Evolutionary conservation across 2,329 filamentous ascomycete genomes (phyloP).

Genomic region (Epichloe aotearoae): DNA sequence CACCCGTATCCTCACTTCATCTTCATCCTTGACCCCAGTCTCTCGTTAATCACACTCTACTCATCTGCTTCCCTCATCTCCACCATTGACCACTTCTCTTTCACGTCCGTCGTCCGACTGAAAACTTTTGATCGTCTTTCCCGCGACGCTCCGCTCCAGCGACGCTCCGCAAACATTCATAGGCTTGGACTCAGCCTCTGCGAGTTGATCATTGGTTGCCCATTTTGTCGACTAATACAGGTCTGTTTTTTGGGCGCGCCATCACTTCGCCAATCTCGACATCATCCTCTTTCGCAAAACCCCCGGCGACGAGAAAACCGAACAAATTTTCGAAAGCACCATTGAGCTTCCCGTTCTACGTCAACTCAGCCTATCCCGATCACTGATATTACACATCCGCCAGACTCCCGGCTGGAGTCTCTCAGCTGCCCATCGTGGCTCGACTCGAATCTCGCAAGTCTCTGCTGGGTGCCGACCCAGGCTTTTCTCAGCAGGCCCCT

Average conservation of each 20-base stretch:
- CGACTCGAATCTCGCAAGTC: constrained; percentile 28
- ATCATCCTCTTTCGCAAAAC: not conserved
- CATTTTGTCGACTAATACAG: not conserved
- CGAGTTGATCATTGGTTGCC: not conserved
- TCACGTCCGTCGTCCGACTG: not conserved
- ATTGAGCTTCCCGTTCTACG: not conserved
- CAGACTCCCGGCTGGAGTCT: constrained; percentile 25
- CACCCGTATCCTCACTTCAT: not conserved
- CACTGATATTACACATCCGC: not conserved
- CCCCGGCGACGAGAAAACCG: not conserved
- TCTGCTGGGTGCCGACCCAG: constrained; percentile 25
- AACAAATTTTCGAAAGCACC: not conserved
- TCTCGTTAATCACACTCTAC: constrained; percentile 1
- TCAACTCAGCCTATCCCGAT: not conserved
- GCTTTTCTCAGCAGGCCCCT: constrained; percentile 20
- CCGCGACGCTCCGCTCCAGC: too few species aligned
- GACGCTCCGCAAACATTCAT: not conserved
- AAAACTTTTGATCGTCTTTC: not conserved
- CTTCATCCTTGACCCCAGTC: constrained; percentile 1
- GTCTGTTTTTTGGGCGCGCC: not conserved
- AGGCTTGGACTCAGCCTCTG: not conserved
- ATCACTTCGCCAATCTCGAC: not conserved
- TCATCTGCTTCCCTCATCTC: not conserved
- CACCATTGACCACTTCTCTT: not conserved
- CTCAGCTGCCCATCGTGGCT: constrained; percentile 23